Evolutionary conservation across 345 rosid genomes (phyloP).

Genomic region (Eucalyptus shirleyi): DNA sequence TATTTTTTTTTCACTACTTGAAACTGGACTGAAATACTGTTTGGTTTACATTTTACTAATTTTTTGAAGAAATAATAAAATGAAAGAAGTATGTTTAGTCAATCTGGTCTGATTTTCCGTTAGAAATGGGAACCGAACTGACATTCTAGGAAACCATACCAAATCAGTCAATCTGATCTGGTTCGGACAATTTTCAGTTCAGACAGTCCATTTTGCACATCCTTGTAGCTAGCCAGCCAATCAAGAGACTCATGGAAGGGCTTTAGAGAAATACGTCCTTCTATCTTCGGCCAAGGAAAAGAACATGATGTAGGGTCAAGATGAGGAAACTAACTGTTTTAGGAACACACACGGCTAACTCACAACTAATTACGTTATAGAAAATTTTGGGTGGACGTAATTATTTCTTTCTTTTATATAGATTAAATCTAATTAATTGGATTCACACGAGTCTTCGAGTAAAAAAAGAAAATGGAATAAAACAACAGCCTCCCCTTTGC

Average conservation of each 20-base stretch:
- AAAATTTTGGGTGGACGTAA: background rate
- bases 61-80: too few species aligned
- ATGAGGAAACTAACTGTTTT: background rate
- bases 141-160: too few species aligned
- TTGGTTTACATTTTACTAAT: too few species aligned
- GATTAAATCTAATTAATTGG: background rate
- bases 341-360: background rate
- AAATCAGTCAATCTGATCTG: rapidly evolving
- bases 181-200: too few species aligned
- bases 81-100: too few species aligned
- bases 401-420: background rate
- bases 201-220: too few species aligned
- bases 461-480: background rate
- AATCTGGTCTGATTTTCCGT: too few species aligned
- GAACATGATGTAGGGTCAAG: background rate
- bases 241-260: background rate
- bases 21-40: rapidly evolving
- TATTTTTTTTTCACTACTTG: too few species aligned
- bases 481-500: background rate
- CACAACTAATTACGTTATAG: background rate
- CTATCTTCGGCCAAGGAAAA: background rate
- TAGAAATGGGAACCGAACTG: too few species aligned
- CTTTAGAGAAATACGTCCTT: background rate
- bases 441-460: background rate
- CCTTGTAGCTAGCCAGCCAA: background rate